phyloP scores from a whole-genome alignment of 1,284 basidiomycete genomes.

The Pterulicium gracile region DNA sequence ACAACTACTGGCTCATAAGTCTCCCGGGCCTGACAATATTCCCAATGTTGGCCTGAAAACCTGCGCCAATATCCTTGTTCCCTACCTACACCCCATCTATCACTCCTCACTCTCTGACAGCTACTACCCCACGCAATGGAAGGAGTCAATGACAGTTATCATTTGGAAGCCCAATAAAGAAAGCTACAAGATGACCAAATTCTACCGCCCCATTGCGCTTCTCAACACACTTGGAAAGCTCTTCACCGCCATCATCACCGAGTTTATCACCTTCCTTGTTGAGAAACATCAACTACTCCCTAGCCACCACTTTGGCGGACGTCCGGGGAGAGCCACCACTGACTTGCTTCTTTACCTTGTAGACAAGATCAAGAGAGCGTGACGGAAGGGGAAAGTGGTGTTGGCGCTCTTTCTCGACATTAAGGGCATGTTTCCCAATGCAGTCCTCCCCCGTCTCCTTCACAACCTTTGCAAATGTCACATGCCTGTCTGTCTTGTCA shows the following conservation, averaged over 20 bases:
- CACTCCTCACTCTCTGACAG: conserved; percentile 13
- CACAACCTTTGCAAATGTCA: conserved; percentile 19
- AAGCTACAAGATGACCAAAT: conserved; percentile 16
- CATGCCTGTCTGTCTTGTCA: conserved; percentile 13
- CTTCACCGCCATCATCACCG: conserved; percentile 16
- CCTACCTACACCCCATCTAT: conserved; percentile 17
- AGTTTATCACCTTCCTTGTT: conserved; percentile 14
- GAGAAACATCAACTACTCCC: conserved; percentile 19
- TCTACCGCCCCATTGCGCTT: conserved; percentile 16
- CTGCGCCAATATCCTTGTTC: conserved; percentile 10
- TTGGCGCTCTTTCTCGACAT: conserved; percentile 23
- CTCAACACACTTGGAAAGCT: conserved; percentile 17
- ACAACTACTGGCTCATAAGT: no score
- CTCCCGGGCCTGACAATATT: conserved; percentile 19
- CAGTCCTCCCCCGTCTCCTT: conserved; percentile 14
- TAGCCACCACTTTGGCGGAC: conserved; percentile 20
- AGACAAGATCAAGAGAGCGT: conserved; percentile 18
- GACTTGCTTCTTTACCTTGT: conserved; percentile 23
- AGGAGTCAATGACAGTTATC: conserved; percentile 12
- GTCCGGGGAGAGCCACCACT: conserved; percentile 22
- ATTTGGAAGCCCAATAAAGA: conserved; percentile 21
- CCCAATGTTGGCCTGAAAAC: conserved; percentile 20
- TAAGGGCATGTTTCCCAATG: conserved; percentile 22
- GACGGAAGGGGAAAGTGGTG: conserved; percentile 18
- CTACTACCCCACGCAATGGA: conserved; percentile 13